phyloP scores from a whole-genome alignment of 345 rosid genomes.

The Noccaea caerulescens region DNA sequence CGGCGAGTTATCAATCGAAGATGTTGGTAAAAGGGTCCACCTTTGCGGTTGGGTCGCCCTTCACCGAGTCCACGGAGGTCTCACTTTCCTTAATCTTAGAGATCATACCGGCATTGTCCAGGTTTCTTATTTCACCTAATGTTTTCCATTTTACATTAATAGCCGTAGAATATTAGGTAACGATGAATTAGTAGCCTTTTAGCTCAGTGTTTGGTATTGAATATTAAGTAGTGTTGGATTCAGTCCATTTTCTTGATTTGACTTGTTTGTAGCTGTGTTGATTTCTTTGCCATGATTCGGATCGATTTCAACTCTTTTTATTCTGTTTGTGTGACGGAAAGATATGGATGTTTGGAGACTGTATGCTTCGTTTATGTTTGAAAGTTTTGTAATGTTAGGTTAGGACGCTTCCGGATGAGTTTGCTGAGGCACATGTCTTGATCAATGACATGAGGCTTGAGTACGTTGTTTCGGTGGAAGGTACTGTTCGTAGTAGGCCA shows the following conservation, averaged over 20 bases:
- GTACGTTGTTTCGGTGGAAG: constrained; percentile 81
- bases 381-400: constrained; percentile 49
- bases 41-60: constrained; percentile 99
- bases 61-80: constrained; percentile 87
- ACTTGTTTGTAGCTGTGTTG: background rate
- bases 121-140: constrained; percentile 43
- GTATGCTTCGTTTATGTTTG: constrained; percentile 9
- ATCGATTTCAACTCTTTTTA: background rate
- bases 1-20: constrained; percentile 63
- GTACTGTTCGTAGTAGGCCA: constrained; percentile 75
- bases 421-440: constrained; percentile 77
- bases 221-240: background rate
- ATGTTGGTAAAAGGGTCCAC: constrained; percentile 78
- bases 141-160: background rate
- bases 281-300: constrained; percentile 12
- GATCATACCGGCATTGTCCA: constrained; percentile 96
- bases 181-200: background rate
- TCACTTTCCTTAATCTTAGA: constrained; percentile 90
- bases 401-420: constrained; percentile 78
- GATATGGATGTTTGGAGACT: constrained; percentile 15
- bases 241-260: background rate
- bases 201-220: background rate
- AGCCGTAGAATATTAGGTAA: background rate
- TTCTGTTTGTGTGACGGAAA: background rate
- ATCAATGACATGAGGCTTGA: constrained; percentile 78